phyloP scores from a whole-genome alignment of 768 basidiomycete species.

The Serendipita indica region DNA sequence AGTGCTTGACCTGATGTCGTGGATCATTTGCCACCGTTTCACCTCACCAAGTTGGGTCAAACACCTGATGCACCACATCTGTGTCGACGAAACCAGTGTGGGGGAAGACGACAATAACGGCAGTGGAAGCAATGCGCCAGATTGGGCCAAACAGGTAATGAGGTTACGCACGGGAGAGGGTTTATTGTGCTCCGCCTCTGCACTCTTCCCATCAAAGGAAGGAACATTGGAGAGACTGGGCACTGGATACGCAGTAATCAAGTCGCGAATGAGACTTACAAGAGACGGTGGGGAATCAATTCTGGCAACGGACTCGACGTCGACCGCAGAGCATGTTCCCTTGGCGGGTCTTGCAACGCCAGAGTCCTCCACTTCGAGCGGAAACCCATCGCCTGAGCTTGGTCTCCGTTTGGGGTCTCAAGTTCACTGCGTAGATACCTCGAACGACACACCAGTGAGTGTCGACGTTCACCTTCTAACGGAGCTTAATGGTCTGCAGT shows the following conservation, averaged over 20 bases:
- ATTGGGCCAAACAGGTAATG: neutral
- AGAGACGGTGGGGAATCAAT: neutral
- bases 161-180: neutral
- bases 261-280: neutral
- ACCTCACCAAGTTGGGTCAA: conserved; percentile 67
- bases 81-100: neutral
- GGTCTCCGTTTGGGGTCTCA: neutral
- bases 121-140: neutral
- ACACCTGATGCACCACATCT: conserved; percentile 48
- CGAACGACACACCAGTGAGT: neutral
- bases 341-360: neutral
- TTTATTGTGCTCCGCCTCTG: neutral
- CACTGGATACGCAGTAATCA: conserved; percentile 2
- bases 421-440: neutral
- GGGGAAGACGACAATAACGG: neutral
- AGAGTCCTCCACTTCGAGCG: neutral
- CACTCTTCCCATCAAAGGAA: neutral
- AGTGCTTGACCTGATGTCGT: conserved; percentile 49
- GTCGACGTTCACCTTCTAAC: neutral
- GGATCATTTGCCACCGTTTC: conserved; percentile 54
- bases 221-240: neutral
- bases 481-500: neutral
- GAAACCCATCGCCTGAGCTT: neutral
- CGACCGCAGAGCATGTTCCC: neutral
- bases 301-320: neutral